Evolutionary conservation across 768 basidiomycete genomes (phyloP).

Genomic region (Mycena alexandri): DNA sequence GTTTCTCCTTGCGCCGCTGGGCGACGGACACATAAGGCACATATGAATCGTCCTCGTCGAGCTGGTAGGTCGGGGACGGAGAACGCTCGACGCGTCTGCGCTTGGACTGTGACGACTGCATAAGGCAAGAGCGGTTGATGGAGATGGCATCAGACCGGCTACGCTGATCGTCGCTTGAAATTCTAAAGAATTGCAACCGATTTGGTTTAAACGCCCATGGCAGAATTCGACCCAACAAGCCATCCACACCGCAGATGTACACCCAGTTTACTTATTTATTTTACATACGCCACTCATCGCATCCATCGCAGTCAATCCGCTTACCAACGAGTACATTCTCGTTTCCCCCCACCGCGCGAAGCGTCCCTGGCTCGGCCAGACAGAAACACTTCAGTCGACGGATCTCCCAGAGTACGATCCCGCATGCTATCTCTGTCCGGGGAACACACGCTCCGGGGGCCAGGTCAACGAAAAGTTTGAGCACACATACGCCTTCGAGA

Average conservation of each 20-base stretch:
- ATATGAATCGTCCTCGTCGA: conserved; percentile 76
- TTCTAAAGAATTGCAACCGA: too few relatives aligned
- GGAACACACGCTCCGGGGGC: conserved; percentile 83
- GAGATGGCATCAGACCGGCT: too few relatives aligned
- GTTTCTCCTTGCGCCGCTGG: conserved; percentile 84
- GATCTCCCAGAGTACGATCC: conserved; percentile 75
- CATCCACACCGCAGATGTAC: conserved; percentile 83
- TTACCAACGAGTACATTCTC: conserved; percentile 81
- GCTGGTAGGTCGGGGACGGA: conserved; percentile 69
- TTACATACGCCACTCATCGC: conserved; percentile 18
- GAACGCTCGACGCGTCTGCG: conserved; percentile 68
- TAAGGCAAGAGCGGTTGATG: conserved; percentile 32
- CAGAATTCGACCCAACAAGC: conserved; percentile 67
- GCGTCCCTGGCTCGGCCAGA: conserved; percentile 92
- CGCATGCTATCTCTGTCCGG: conserved; percentile 89
- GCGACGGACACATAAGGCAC: conserved; percentile 91
- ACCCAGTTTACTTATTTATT: conserved; percentile 41
- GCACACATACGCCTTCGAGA: conserved; percentile 79
- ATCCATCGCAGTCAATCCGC: conserved; percentile 75
- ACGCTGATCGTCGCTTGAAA: too few relatives aligned
- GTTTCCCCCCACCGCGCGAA: conserved; percentile 92
- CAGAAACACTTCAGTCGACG: conserved; percentile 70
- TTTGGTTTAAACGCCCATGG: conserved; percentile 37
- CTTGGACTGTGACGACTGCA: conserved; percentile 54
- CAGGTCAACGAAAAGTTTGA: conserved; percentile 74